Evolutionary conservation across 1,284 basidiomycete species (phyloP).

Genomic region (Fomitopsis palustris): DNA sequence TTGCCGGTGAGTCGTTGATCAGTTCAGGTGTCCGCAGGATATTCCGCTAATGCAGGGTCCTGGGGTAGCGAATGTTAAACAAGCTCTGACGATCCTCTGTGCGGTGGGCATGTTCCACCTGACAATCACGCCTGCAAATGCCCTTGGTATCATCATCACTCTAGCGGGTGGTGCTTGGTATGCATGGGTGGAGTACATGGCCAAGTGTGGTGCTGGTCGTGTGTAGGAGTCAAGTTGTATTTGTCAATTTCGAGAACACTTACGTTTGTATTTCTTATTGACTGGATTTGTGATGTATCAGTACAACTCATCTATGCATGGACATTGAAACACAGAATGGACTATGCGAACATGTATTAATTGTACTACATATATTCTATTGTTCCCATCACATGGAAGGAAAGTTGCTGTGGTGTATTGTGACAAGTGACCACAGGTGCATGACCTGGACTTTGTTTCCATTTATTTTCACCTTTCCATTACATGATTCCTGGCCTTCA

Average conservation of each 20-base stretch:
- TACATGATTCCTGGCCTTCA: too few relatives aligned
- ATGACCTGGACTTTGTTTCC: too few relatives aligned
- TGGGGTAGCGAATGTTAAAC: constrained; percentile 79
- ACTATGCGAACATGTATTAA: too few relatives aligned
- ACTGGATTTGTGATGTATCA: neutral
- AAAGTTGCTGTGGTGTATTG: too few relatives aligned
- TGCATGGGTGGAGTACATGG: constrained; percentile 67
- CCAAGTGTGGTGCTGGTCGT: constrained; percentile 34
- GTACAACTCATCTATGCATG: too few relatives aligned
- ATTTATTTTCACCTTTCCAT: too few relatives aligned
- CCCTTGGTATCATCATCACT: constrained; percentile 78
- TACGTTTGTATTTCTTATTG: neutral
- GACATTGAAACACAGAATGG: too few relatives aligned
- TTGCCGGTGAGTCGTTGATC: constrained; percentile 57
- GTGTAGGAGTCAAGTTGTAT: neutral
- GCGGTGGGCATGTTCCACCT: constrained; percentile 84
- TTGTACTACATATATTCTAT: too few relatives aligned
- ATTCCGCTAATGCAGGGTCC: neutral
- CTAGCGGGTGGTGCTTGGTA: constrained; percentile 84
- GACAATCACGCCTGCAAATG: constrained; percentile 75
- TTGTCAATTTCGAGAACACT: neutral
- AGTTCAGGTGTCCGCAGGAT: constrained; percentile 1
- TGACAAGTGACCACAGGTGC: too few relatives aligned
- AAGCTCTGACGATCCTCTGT: constrained; percentile 87
- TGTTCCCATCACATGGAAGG: too few relatives aligned